Percentiles rank a stretch among this genome's conserved stretches.
These are phyloP conservation scores for Lolium perenne DNA, from an alignment of 176 grass and related monocot species.

Conservation along the genomic window DNA sequence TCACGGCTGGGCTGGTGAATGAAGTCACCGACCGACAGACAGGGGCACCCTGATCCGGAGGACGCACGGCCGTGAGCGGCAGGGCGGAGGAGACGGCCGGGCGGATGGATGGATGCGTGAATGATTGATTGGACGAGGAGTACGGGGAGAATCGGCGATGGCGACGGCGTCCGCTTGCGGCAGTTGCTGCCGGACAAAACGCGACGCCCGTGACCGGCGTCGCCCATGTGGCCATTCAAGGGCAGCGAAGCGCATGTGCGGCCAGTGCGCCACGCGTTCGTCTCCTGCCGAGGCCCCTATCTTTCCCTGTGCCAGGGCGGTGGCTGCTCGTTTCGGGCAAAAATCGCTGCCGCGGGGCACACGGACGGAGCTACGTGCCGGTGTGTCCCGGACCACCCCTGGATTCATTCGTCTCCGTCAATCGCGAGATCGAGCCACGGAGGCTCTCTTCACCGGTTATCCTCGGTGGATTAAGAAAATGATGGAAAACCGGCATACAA, in stretches of 20 bases:
- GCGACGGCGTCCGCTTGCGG: conserved; percentile 5
- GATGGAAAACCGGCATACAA: too few species aligned
- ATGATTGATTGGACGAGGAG: conserved; percentile 8
- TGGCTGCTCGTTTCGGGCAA: conserved; percentile 11
- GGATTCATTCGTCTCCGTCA: not conserved
- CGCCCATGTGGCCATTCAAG: conserved; percentile 39
- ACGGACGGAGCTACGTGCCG: not conserved
- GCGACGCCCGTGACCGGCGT: conserved; percentile 51
- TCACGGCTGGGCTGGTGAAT: conserved; percentile 15
- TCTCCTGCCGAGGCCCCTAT: not conserved
- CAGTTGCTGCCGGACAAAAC: conserved; percentile 30
- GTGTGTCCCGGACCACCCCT: conserved; percentile 9
- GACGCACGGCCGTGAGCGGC: conserved; percentile 16
- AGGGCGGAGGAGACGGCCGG: not conserved
- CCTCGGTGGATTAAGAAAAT: too few species aligned
- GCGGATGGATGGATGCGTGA: conserved; percentile 18
- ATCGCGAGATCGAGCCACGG: not conserved
- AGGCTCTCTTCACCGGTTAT: not conserved
- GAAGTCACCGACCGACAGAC: not conserved
- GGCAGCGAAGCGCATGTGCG: conserved; percentile 30
- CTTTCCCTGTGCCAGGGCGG: not conserved
- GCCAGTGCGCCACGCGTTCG: not conserved
- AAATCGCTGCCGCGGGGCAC: not conserved
- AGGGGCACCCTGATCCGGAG: not conserved
- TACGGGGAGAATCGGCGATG: not conserved